phyloP scores from a whole-genome alignment of 1,284 basidiomycete species.

The Laetiporus sulphureus region DNA sequence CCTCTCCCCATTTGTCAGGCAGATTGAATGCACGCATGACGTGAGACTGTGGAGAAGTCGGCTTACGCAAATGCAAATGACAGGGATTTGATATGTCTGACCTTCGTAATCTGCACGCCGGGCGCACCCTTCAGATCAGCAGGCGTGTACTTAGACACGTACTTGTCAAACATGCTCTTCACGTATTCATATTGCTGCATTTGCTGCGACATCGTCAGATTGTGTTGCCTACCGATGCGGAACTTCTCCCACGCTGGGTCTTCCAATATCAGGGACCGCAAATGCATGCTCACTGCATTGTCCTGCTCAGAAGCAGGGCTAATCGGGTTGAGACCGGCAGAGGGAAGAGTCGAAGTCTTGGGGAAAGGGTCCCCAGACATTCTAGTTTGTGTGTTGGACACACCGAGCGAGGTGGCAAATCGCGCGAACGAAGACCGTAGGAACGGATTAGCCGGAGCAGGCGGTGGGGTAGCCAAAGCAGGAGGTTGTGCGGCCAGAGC shows the following conservation, averaged over 20 bases:
- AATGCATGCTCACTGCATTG: conserved; percentile 16
- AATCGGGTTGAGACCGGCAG: no score
- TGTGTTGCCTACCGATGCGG: conserved; percentile 12
- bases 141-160: conserved; percentile 16
- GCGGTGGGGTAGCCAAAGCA: neutral
- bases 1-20: conserved; percentile 35
- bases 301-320: conserved; percentile 11
- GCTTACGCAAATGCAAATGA: neutral
- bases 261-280: conserved; percentile 17
- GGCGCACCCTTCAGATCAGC: conserved; percentile 16
- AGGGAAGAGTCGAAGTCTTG: no score
- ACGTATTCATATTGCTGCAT: conserved; percentile 25
- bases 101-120: conserved; percentile 19
- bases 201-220: conserved; percentile 20
- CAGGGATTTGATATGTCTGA: conserved; percentile 8
- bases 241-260: conserved; percentile 21
- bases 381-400: neutral
- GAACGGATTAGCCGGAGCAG: neutral
- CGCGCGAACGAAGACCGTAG: neutral
- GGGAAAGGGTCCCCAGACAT: no score
- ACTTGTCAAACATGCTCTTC: conserved; percentile 21
- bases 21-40: conserved; percentile 47
- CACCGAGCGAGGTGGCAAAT: neutral
- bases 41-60: conserved; percentile 35
- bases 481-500: neutral